Conservation (phyloP, 805 yeast genomes). For the Barnettozyma populi region DNA sequence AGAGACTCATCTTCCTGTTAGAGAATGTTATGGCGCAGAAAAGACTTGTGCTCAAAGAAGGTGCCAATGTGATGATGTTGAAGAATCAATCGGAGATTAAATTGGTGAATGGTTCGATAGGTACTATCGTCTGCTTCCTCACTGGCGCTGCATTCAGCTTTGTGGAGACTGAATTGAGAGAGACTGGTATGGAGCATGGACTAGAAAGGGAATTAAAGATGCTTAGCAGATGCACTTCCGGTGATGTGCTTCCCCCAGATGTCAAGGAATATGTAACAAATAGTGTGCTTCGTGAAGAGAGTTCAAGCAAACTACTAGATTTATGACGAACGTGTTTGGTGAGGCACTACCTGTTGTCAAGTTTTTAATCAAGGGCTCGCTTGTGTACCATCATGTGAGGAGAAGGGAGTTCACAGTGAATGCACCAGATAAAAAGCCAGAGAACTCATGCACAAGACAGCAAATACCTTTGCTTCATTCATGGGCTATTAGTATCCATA, state of each 20-base stretch:
- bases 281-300: too few relatives aligned
- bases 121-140: conserved; percentile 48
- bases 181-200: conserved; percentile 13
- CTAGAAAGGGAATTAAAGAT: too few relatives aligned
- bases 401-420: conserved; percentile 34
- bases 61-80: conserved; percentile 92
- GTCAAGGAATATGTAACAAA: too few relatives aligned
- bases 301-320: too few relatives aligned
- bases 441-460: conserved; percentile 31
- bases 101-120: conserved; percentile 88
- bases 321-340: conserved; percentile 1
- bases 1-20: conserved; percentile 26
- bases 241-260: too few relatives aligned
- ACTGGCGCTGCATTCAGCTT: conserved; percentile 22
- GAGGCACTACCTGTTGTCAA: conserved; percentile 29
- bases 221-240: too few relatives aligned
- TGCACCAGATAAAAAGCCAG: conserved; percentile 20
- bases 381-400: conserved; percentile 29
- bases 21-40: conserved; percentile 71
- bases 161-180: conserved; percentile 14
- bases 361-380: conserved; percentile 26
- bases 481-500: conserved; percentile 83
- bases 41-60: conserved; percentile 58
- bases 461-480: conserved; percentile 70
- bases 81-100: conserved; percentile 63